Base-by-base conservation (phyloP, 1,139 yeast genomes). In the Saccharomycopsis crataegensis region DNA sequence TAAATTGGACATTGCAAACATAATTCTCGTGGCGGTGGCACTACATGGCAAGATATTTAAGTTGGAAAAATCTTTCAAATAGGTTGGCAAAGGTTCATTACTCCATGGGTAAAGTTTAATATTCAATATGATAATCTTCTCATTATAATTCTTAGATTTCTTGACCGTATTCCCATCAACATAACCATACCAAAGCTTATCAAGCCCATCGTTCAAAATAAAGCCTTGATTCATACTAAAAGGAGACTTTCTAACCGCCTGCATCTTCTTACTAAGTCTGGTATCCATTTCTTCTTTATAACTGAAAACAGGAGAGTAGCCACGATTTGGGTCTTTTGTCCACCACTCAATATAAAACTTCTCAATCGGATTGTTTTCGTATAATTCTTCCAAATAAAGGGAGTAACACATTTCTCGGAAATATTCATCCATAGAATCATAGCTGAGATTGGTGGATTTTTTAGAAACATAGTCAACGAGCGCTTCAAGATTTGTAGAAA, bases 1-100 rank as follows among this genome's bases (percentile, higher is more conserved):
- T 33, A 83, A 71, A 51, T 78, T 72, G 1, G 79, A 72, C 87
- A 83, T 83, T 0, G 89, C 85, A 60, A 76, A 74, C 62, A 83
- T 70, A 2, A 81, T 80, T 64, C 90, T 70, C 49, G 80, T 76
- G 8, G 81, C 78, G 2, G 85, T 85, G 6, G 80, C 77, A 7
- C 85, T 78, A 11, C 82, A 82, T 0, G 89, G 88, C 52, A 83
- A 63, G 12, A 84, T 63, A 43, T 77, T 78, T 59, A 80, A 69
- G 52, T 70, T 60, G 43, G 63, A 54, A 51, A 65, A 48, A 52
- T 62, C 52, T 48, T 41, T 54, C 12, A 33, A 54, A 65, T 52
- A 59, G 50, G 68, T 52, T 3, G 87, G 88, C 53, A 82, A 67
- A 11, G 75, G 73, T 44, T 68, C 67, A 44, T 68, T 66, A 61